Base-by-base conservation (phyloP, 2,329 filamentous ascomycete genomes). In the Biscogniauxia mediterranea region DNA sequence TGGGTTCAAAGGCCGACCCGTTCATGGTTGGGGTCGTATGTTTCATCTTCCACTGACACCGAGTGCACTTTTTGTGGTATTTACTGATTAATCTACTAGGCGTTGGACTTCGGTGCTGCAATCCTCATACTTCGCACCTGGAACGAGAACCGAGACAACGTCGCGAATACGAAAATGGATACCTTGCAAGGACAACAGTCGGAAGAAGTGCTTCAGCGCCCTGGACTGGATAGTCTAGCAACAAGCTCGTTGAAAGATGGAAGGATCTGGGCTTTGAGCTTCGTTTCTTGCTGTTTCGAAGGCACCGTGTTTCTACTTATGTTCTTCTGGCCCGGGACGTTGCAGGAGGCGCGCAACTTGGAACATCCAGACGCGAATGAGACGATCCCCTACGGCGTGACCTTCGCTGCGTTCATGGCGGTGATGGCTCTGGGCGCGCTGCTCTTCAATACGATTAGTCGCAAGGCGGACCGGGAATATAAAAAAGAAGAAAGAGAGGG, bases 341-440 rank as follows among this genome's bases (percentile, higher is more conserved):
- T 75, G 9, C 70, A 74, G 57, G 63, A 67, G 6, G 73, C 74
- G n/a, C 71, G 72, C 57, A 54, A 63, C 17, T 52, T 46, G 46
- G 59, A 62, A 11, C 56, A 64, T 25, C 58, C 58, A 11, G 57
- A 38, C 50, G 28, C 6, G 50, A 38, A 11, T 57, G 64, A 64
- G 11, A 49, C 38, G 1, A 67, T 67, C 32, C 70, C 76, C 0
- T 83, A 85, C 63, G 82, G 83, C 7, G 77, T 85, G 56, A 81
- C 85, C 52, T 86, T 86, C 62, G 80, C 81, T 52, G 79, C 78
- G 50, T 84, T 87, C 69, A 86, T 88, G 85, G 81, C 80, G 21
- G 78, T 81, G 5, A 84, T 85, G 72, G 85, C 85, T 72, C 77
- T 85, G 6, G 83, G 85, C n/a, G 85, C 84, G 1, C 77, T 85